Percentiles rank a stretch among this genome's conserved stretches.
phyloP scores from a whole-genome alignment of 2,329 filamentous ascomycete genomes.

The Colletotrichum chrysophilum region DNA sequence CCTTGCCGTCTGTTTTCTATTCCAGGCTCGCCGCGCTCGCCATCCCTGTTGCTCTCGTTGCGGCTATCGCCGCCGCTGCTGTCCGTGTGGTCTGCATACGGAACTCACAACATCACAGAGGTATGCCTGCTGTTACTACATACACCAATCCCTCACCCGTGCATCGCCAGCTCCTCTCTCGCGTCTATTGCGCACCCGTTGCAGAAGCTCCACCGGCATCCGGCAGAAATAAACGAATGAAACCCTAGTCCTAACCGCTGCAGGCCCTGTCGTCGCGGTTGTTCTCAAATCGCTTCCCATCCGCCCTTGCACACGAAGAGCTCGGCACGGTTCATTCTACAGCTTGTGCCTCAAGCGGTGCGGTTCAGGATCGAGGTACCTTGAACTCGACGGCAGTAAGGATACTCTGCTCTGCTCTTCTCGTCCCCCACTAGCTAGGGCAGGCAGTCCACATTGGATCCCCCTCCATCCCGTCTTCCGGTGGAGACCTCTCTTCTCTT shows the following conservation, averaged over 20 bases:
- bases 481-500: slow-evolving; percentile 33
- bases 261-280: slow-evolving; percentile 22
- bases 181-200: slow-evolving; percentile 15
- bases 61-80: not conserved
- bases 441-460: not conserved
- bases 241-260: slow-evolving; percentile 46
- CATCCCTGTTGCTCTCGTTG: not conserved
- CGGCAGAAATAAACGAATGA: slow-evolving; percentile 40
- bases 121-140: not conserved
- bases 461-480: slow-evolving; percentile 32
- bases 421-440: not conserved
- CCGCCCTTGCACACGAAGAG: slow-evolving; percentile 8
- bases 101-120: not conserved
- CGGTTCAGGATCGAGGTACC: not conserved
- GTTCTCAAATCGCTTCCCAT: slow-evolving; percentile 26
- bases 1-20: not conserved
- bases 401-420: not conserved
- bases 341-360: slow-evolving; percentile 35
- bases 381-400: not conserved
- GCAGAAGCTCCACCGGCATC: slow-evolving; percentile 19
- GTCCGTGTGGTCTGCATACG: not conserved
- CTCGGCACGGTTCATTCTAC: slow-evolving; percentile 41
- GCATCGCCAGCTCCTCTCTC: slow-evolving; percentile 5
- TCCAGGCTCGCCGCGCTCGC: not conserved
- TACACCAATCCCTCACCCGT: not conserved